Conservation (phyloP, 2,329 filamentous ascomycete species). For the Furcasterigmium sp. region DNA sequence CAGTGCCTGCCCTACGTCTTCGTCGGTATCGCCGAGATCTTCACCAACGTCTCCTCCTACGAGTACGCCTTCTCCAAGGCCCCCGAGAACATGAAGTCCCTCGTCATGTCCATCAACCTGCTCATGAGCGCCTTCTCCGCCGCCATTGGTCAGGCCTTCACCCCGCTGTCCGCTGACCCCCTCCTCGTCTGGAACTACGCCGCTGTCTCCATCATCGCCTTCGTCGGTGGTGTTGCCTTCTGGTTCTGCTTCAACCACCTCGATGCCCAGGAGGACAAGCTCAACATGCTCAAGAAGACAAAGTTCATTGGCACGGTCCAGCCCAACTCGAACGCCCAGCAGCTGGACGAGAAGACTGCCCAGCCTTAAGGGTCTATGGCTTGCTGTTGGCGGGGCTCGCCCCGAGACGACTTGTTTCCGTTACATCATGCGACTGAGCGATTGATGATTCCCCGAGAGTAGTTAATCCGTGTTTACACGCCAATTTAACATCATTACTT, state of each 20-base stretch:
- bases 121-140: slow-evolving; percentile 67
- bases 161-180: slow-evolving; percentile 57
- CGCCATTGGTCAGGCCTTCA: slow-evolving; percentile 66
- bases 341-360: too few species aligned
- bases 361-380: not conserved
- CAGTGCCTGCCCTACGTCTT: slow-evolving; percentile 47
- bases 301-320: slow-evolving; percentile 34
- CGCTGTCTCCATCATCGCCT: slow-evolving; percentile 55
- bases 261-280: slow-evolving; percentile 61
- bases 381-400: too few species aligned
- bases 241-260: slow-evolving; percentile 64
- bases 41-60: slow-evolving; percentile 54
- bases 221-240: slow-evolving; percentile 58
- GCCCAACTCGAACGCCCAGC: slow-evolving; percentile 20
- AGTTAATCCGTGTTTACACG: too few species aligned
- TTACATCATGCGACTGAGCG: too few species aligned
- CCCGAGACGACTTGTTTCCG: too few species aligned
- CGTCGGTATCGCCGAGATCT: slow-evolving; percentile 36
- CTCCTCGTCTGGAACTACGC: slow-evolving; percentile 69
- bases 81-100: slow-evolving; percentile 72
- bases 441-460: too few species aligned
- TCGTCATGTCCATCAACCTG: slow-evolving; percentile 66
- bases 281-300: slow-evolving; percentile 55
- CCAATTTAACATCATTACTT: too few species aligned
- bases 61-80: slow-evolving; percentile 77